A percentile compares a stretch with the other conserved stretches of the same genome.
Conservation (phyloP, 2,329 filamentous ascomycete species). For the Fusarium sp. region DNA sequence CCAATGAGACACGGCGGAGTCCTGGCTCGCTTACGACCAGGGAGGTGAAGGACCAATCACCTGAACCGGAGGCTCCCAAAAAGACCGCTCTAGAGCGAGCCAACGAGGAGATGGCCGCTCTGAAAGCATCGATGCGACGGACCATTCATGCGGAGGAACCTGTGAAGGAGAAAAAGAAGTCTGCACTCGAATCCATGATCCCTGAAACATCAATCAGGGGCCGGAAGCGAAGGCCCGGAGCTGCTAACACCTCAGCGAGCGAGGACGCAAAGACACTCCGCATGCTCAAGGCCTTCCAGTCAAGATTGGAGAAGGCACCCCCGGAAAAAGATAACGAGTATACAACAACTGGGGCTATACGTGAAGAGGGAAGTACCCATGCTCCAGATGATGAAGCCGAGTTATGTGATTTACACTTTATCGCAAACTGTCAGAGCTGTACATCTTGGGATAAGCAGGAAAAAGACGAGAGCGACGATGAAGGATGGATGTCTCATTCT, state of each 20-base stretch:
- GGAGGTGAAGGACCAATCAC: conserved; percentile 32
- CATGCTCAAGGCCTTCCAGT: conserved; percentile 82
- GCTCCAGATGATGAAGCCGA: conserved; percentile 73
- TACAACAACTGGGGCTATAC: conserved; percentile 37
- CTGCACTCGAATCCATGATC: conserved; percentile 78
- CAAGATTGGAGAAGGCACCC: conserved; percentile 72
- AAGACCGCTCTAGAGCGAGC: conserved; percentile 73
- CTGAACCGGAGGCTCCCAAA: conserved; percentile 47
- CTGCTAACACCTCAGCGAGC: conserved; percentile 60
- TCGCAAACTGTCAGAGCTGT: conserved; percentile 94
- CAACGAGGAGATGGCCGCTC: conserved; percentile 82
- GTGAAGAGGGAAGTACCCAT: conserved; percentile 40
- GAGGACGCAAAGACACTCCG: conserved; percentile 75
- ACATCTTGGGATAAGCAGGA: conserved; percentile 80
- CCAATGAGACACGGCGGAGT: conserved; percentile 20
- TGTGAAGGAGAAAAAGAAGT: conserved; percentile 70
- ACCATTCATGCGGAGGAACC: conserved; percentile 62
- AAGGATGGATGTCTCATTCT: conserved; percentile 87
- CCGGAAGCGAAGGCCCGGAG: conserved; percentile 74
- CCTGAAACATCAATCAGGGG: conserved; percentile 77
- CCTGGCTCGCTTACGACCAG: conserved; percentile 26
- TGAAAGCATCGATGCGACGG: conserved; percentile 85
- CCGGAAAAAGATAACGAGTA: conserved; percentile 52
- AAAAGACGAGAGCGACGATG: conserved; percentile 69
- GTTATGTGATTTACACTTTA: conserved; percentile 94